These are phyloP conservation scores for Acer campestre DNA, from an alignment of 345 rosid species.

Conservation along the genomic window DNA sequence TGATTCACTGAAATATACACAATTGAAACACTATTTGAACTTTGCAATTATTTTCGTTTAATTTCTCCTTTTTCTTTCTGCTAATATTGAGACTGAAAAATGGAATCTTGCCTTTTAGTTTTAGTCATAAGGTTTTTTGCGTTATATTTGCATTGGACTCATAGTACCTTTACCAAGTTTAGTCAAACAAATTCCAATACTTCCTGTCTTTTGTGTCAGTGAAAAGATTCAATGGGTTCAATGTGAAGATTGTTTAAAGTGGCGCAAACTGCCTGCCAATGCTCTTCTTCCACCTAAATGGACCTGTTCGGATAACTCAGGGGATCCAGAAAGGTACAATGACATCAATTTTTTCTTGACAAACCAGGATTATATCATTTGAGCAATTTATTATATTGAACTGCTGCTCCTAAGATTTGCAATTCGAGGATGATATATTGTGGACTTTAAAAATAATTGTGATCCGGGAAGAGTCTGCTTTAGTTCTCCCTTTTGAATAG, in stretches of 20 bases:
- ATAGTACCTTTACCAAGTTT: not conserved
- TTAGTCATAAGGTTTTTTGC: not conserved
- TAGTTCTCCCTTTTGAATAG: conserved; percentile 5
- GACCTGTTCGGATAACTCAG: conserved; percentile 61
- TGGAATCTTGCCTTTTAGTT: conserved; percentile 3
- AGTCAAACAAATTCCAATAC: not conserved
- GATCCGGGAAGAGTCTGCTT: not conserved
- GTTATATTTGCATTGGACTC: conserved; percentile 1
- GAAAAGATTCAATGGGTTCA: conserved; percentile 71
- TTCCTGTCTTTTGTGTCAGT: conserved; percentile 38
- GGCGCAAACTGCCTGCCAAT: conserved; percentile 69
- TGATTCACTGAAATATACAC: not conserved
- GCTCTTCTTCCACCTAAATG: conserved; percentile 71
- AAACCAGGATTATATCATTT: not conserved
- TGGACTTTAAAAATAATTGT: not conserved
- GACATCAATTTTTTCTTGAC: not conserved
- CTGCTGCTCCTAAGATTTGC: not conserved
- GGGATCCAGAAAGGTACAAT: conserved; percentile 73
- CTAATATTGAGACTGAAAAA: not conserved
- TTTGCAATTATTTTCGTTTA: not conserved
- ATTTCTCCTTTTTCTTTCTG: not conserved
- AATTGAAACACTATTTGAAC: not conserved
- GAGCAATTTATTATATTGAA: not conserved
- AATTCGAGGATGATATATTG: not conserved
- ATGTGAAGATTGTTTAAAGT: conserved; percentile 73